Evolutionary conservation across 202 grass and related monocot genomes (phyloP), one percentile per base, ranked within the genome.

Genomic region (Dendrocalamus latiflorus): DNA sequence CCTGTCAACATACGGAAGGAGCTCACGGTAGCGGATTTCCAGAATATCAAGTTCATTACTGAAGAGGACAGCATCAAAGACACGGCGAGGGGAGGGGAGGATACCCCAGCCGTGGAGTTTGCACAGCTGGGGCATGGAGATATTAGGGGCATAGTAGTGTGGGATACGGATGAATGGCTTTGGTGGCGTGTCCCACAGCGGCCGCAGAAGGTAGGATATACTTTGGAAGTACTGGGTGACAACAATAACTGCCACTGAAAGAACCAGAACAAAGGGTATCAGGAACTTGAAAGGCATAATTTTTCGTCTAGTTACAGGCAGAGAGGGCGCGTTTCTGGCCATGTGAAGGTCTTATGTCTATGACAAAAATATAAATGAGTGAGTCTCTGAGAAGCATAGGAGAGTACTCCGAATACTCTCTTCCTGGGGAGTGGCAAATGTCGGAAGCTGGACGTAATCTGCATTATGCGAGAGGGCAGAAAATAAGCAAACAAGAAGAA

Each of bases 1-100:
- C 61, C 82, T 86, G 28, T 95, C 83, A 41, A 98, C 89, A 65
- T 91, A 72, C 44, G 93, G 95, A 41, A 92, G 79, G 39, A 98
- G 87, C 74, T 95, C 95, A 1, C 14, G 81, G 70, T 93, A 91
- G 13, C 95, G 93, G 70, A 98, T 93, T 66, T 98, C 91, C 20
- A 98, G 91, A 55, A 98, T 64, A 54, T 98, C 95, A 7, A 98
- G 84, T 34, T 98, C 95, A 54, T 95, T 98, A 61, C 89, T 98
- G 65, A 98, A 95, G 51, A 95, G 91, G 51, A 95, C 83, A 3
- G 93, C 90, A 25, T 98, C 95, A 20, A 93, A 95, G 16, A 98
- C 86, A 20, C 84, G 91, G 12, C 95, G 95, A 63, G 95, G 93
- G 25, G 83, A 59, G 16, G 91, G 48, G 8, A 95, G 87, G 70